phyloP scores from a whole-genome alignment of 2,329 filamentous ascomycete species.

The Purpureocillium lavendulum region DNA sequence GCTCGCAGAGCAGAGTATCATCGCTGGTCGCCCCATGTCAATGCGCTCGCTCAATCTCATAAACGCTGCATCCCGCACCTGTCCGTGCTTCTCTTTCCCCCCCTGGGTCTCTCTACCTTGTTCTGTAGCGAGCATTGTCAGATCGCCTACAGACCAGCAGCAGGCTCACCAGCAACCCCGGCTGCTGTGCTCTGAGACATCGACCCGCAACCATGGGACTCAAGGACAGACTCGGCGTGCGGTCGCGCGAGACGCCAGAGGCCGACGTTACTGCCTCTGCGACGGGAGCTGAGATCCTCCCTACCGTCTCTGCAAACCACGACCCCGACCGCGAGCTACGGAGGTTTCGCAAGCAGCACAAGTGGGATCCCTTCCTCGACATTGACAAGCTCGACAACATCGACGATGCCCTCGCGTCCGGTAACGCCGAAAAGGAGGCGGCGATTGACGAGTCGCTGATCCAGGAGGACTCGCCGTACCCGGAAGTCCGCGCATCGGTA shows the following conservation, averaged over 20 bases:
- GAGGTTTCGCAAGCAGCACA: constrained; percentile 40
- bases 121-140: too few species aligned
- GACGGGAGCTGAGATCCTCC: constrained; percentile 1
- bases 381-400: constrained; percentile 43
- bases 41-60: too few species aligned
- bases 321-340: constrained; percentile 21
- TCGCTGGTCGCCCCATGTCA: too few species aligned
- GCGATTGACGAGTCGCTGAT: constrained; percentile 37
- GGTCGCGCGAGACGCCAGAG: neutral
- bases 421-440: constrained; percentile 35
- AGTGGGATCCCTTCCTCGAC: constrained; percentile 49
- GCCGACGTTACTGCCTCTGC: neutral
- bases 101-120: too few species aligned
- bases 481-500: constrained; percentile 17
- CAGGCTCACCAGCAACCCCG: too few species aligned
- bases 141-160: too few species aligned
- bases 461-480: constrained; percentile 40
- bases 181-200: too few species aligned
- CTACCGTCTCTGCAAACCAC: neutral
- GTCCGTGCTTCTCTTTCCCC: too few species aligned
- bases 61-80: too few species aligned
- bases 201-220: neutral
- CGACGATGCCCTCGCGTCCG: constrained; percentile 34
- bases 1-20: too few species aligned
- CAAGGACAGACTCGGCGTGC: neutral